Evolutionary conservation across 495 filamentous ascomycete genomes (phyloP), one percentile per base, ranked within the genome.

Genomic region (Xylaria bambusicola): DNA sequence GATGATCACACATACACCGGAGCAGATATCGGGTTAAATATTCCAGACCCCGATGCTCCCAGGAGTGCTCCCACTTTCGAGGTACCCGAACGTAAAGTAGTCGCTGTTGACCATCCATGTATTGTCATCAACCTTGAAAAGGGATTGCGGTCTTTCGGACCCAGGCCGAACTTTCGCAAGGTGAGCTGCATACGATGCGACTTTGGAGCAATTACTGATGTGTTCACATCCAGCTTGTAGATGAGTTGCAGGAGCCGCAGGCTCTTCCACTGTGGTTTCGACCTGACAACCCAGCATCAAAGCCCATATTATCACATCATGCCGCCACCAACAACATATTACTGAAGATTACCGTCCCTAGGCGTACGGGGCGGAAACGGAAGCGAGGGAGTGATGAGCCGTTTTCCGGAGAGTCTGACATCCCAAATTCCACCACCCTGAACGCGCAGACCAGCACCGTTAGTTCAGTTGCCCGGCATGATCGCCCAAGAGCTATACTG

Each of bases 21-120:
- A 17, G 29, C n/a, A 6, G 38, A 17, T 0, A 8, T 33, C 5
- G 26, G n/a, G 13, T 12, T 18, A 38, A 26, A 38, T 24, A 26
- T 15, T 10, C 33, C 48, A 36, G 38, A 40, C 20, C 36, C 48
- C 7, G 20, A 7, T 33, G 21, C 31, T 31, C 41, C 48, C 6
- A 6, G 3, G 12, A 62, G 61, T 47, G 78, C 78, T 15, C 77
- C 78, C 2, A 65, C 59, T 46, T 79, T 75, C 31, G 59, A 73
- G 0, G 77, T 96, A 26, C 91, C 90, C 2, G 59, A 77, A 31
- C 78, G 82, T 41, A 77, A 79, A 18, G 77, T 97, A 44, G 82
- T 92, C 31, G 87, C 86, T 56, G 81, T 98, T 21, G 94, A 98
- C 67, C 92, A 98, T 72, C 94, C 95, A 6, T 87, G 86, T 59